Percentiles rank a stretch among this genome's conserved stretches.
Conservation (phyloP, 164 flowering plant genomes). For the Magnolia sinica region DNA sequence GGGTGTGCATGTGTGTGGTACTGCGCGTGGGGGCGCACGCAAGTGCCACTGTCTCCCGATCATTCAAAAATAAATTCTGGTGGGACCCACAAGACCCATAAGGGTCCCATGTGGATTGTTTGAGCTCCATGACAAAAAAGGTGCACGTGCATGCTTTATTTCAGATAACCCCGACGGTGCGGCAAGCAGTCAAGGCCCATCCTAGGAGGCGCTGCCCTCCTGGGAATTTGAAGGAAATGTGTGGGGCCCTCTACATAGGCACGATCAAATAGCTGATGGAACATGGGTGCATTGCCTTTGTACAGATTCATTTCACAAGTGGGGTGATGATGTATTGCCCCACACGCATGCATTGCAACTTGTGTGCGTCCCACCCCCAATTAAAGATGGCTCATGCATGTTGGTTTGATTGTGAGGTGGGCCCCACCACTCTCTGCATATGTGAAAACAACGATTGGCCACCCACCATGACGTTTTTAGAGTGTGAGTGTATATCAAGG, state of each 20-base stretch:
- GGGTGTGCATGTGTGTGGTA: background rate
- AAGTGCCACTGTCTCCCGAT: background rate
- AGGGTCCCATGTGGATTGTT: constrained; percentile 3
- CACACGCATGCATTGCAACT: background rate
- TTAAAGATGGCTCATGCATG: background rate
- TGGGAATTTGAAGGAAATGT: background rate
- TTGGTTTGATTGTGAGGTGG: background rate
- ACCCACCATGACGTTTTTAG: constrained; percentile 11
- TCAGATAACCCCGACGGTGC: background rate
- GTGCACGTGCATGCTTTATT: constrained; percentile 9
- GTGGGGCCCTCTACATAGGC: background rate
- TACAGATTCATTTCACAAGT: background rate
- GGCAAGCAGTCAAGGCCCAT: too few relatives aligned
- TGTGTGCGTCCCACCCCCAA: background rate
- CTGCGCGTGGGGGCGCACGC: background rate
- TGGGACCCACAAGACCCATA: constrained; percentile 1
- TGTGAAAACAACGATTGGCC: constrained; percentile 16
- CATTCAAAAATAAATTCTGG: background rate
- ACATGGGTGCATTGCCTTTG: background rate
- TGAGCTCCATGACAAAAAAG: background rate
- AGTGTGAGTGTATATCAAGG: constrained; percentile 19
- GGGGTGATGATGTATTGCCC: background rate
- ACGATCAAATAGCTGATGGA: background rate
- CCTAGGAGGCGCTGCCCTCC: background rate
- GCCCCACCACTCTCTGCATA: constrained; percentile 6